A percentile compares a stretch with the other conserved stretches of the same genome.
Evolutionary conservation across 2,329 filamentous ascomycete genomes (phyloP).

Genomic region (Clonostachys solani): DNA sequence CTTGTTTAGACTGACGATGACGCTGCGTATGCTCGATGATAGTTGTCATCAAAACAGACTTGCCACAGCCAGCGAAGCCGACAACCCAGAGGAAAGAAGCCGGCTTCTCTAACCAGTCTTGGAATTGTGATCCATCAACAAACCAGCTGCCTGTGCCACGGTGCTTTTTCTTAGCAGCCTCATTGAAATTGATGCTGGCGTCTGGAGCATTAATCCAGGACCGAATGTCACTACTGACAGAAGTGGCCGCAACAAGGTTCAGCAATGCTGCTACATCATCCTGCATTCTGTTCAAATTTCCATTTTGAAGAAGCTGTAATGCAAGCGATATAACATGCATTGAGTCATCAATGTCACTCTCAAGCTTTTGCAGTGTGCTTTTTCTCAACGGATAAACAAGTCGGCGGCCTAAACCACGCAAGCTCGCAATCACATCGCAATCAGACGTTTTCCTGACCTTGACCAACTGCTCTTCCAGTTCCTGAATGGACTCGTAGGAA

Average conservation of each 20-base stretch:
- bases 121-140: slow-evolving; percentile 11
- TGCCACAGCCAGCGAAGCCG: slow-evolving; percentile 32
- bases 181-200: slow-evolving; percentile 23
- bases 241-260: slow-evolving; percentile 13
- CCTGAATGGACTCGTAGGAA: slow-evolving; percentile 18
- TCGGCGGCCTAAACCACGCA: slow-evolving; percentile 7
- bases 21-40: slow-evolving; percentile 20
- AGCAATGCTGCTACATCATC: slow-evolving; percentile 17
- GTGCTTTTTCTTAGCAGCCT: slow-evolving; percentile 20
- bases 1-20: not conserved
- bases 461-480: slow-evolving; percentile 14
- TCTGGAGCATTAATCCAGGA: slow-evolving; percentile 29
- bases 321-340: slow-evolving; percentile 18
- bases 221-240: slow-evolving; percentile 16
- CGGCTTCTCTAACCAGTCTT: slow-evolving; percentile 14
- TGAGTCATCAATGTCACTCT: slow-evolving; percentile 26
- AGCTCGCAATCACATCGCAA: not conserved
- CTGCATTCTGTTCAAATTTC: slow-evolving; percentile 11
- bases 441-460: slow-evolving; percentile 13
- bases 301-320: slow-evolving; percentile 19
- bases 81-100: slow-evolving; percentile 31
- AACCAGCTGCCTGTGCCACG: slow-evolving; percentile 26
- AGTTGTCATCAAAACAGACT: slow-evolving; percentile 30
- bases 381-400: slow-evolving; percentile 22
- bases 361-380: slow-evolving; percentile 29